Evolutionary conservation across 83 land plant genomes (phyloP).

Genomic region (Thuja plicata): DNA sequence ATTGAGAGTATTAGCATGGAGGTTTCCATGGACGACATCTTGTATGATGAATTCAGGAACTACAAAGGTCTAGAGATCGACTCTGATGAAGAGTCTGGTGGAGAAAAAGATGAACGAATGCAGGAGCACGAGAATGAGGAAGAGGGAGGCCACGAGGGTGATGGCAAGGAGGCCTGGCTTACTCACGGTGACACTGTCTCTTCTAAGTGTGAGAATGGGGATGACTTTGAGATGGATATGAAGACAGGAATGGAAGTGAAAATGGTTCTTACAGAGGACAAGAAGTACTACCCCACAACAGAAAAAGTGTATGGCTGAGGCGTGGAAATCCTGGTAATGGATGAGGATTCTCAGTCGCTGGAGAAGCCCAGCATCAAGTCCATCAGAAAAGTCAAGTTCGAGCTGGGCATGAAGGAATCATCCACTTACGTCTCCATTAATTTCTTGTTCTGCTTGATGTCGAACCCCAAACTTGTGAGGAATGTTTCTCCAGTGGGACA

Average conservation of each 20-base stretch:
- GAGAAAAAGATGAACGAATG: conserved; percentile 32
- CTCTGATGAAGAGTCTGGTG: conserved; percentile 69
- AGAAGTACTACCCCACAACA: conserved; percentile 96
- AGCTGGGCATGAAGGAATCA: conserved; percentile 77
- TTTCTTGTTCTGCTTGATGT: conserved; percentile 85
- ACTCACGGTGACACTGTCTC: too few species aligned
- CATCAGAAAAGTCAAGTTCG: conserved; percentile 73
- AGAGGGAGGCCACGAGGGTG: conserved; percentile 28
- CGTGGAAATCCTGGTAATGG: conserved; percentile 98
- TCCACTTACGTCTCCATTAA: conserved; percentile 83
- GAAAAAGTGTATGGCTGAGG: conserved; percentile 96
- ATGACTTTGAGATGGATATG: conserved; percentile 34
- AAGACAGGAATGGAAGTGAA: conserved; percentile 40
- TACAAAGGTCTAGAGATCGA: conserved; percentile 98
- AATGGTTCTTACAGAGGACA: conserved; percentile 93
- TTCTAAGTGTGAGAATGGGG: too few species aligned
- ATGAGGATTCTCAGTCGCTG: conserved; percentile 92
- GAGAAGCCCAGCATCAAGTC: conserved; percentile 95
- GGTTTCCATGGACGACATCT: conserved; percentile 64
- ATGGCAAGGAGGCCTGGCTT: too few species aligned
- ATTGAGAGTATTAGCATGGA: too few species aligned
- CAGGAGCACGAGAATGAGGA: conserved; percentile 33
- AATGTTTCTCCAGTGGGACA: too few species aligned
- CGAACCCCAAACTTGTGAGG: conserved; percentile 80
- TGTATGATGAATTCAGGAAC: conserved; percentile 98